Conservation (phyloP, 345 rosid species). For the Hevea brasiliensis region DNA sequence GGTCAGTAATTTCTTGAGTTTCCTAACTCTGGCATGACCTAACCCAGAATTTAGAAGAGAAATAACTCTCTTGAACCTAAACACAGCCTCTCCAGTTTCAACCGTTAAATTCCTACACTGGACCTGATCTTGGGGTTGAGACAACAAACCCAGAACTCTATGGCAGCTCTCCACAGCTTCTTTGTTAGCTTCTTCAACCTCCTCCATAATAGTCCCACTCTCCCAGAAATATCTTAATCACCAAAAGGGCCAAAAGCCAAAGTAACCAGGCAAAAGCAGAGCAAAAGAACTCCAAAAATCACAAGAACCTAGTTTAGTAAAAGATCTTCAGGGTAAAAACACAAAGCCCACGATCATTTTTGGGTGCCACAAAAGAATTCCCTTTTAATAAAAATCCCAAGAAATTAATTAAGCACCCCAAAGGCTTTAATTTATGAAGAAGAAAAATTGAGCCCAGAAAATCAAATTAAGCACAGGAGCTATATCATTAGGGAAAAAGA, state of each 20-base stretch:
- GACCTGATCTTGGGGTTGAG: slow-evolving; percentile 61
- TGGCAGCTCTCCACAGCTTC: slow-evolving; percentile 86
- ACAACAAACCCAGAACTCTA: slow-evolving; percentile 62
- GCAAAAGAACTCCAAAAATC: slow-evolving; percentile 20
- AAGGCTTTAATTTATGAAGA: slow-evolving; percentile 1
- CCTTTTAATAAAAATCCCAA: slow-evolving; percentile 16
- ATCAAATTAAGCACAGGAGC: slow-evolving; percentile 6
- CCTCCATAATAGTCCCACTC: slow-evolving; percentile 60
- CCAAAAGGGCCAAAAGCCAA: slow-evolving; percentile 19
- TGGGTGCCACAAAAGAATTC: not conserved
- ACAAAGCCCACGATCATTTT: slow-evolving; percentile 33
- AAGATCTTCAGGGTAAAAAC: slow-evolving; percentile 21
- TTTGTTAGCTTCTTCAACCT: slow-evolving; percentile 82
- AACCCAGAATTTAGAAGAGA: slow-evolving; percentile 65
- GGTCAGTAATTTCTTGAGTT: slow-evolving; percentile 50
- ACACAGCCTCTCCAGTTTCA: slow-evolving; percentile 84
- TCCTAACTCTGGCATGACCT: slow-evolving; percentile 96
- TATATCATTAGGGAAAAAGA: slow-evolving; percentile 15
- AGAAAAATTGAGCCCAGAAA: not conserved
- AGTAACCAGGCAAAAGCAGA: slow-evolving; percentile 23
- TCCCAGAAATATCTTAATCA: slow-evolving; percentile 33
- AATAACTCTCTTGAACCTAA: slow-evolving; percentile 79
- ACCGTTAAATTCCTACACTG: slow-evolving; percentile 55
- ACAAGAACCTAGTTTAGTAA: slow-evolving; percentile 2
- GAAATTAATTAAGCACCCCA: slow-evolving; percentile 14